Evolutionary conservation across 2,329 filamentous ascomycete species (phyloP).

Genomic region (Metarhizium guizhouense): DNA sequence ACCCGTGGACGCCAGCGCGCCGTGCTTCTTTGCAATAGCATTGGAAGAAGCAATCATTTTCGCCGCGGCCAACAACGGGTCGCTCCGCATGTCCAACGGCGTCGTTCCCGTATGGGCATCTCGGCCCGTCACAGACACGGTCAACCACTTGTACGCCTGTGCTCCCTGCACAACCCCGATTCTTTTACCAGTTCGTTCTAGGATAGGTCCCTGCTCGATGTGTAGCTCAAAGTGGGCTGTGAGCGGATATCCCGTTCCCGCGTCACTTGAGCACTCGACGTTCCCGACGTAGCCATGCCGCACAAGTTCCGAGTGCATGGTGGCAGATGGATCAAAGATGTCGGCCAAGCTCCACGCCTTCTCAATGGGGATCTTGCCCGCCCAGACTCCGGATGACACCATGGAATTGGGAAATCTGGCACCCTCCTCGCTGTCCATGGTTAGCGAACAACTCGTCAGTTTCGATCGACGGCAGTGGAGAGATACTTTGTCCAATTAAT

Average conservation of each 20-base stretch:
- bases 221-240: constrained; percentile 76
- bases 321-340: constrained; percentile 22
- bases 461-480: background rate
- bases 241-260: constrained; percentile 39
- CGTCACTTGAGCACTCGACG: constrained; percentile 9
- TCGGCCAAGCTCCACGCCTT: constrained; percentile 56
- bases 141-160: constrained; percentile 24
- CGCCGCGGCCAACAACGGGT: constrained; percentile 24
- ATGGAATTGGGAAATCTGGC: constrained; percentile 71
- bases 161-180: constrained; percentile 24
- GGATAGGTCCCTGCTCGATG: constrained; percentile 62
- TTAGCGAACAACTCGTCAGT: background rate
- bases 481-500: constrained; percentile 68
- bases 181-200: constrained; percentile 37
- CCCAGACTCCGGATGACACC: constrained; percentile 72
- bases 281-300: constrained; percentile 48
- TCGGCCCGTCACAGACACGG: constrained; percentile 18
- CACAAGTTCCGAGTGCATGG: constrained; percentile 42
- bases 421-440: constrained; percentile 57
- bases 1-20: constrained; percentile 22
- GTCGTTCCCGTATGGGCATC: constrained; percentile 23
- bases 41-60: constrained; percentile 24
- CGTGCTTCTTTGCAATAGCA: constrained; percentile 15
- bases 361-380: constrained; percentile 54
- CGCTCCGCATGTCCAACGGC: constrained; percentile 22